Percentiles rank a stretch among this genome's conserved stretches.
Conservation (phyloP, 1,139 yeast species). For the Geotrichum australiense region DNA sequence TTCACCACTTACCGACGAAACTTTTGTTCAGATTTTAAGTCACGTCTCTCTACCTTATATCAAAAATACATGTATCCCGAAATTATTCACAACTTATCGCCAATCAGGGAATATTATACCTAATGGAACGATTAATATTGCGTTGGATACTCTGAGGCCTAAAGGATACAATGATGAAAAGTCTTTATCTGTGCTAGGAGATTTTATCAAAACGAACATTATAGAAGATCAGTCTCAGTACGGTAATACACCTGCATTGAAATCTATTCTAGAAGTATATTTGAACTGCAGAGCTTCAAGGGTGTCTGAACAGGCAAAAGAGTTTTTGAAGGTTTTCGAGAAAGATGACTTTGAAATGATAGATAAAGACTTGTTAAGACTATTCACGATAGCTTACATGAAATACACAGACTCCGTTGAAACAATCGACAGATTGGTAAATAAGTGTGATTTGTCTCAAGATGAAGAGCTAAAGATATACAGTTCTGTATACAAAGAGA, state of each 20-base stretch:
- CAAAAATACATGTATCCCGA: conserved; percentile 12
- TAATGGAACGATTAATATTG: conserved; percentile 9
- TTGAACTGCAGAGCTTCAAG: conserved; percentile 1
- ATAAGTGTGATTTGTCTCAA: neutral
- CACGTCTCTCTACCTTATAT: conserved; percentile 10
- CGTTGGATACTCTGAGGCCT: conserved; percentile 4
- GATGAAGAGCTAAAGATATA: conserved; percentile 12
- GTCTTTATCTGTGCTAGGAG: conserved; percentile 1
- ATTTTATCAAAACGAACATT: conserved; percentile 7
- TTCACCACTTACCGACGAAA: conserved; percentile 5
- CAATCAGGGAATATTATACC: conserved; percentile 7
- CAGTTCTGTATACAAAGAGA: conserved; percentile 6
- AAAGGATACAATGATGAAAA: neutral
- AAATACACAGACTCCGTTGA: conserved; percentile 2
- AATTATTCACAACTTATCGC: conserved; percentile 8
- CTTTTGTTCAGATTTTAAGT: conserved; percentile 9
- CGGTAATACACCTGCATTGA: conserved; percentile 6
- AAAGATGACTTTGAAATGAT: neutral
- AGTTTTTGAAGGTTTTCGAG: conserved; percentile 10
- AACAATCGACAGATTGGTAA: conserved; percentile 2
- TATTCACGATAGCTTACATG: conserved; percentile 8
- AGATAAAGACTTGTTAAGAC: conserved; percentile 6
- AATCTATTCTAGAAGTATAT: conserved; percentile 5
- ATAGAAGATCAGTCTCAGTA: conserved; percentile 9
- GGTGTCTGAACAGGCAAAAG: conserved; percentile 1